Percentiles rank a stretch among this genome's conserved stretches.
Evolutionary conservation across 768 basidiomycete genomes (phyloP).

Genomic region (Astraeus odoratus): DNA sequence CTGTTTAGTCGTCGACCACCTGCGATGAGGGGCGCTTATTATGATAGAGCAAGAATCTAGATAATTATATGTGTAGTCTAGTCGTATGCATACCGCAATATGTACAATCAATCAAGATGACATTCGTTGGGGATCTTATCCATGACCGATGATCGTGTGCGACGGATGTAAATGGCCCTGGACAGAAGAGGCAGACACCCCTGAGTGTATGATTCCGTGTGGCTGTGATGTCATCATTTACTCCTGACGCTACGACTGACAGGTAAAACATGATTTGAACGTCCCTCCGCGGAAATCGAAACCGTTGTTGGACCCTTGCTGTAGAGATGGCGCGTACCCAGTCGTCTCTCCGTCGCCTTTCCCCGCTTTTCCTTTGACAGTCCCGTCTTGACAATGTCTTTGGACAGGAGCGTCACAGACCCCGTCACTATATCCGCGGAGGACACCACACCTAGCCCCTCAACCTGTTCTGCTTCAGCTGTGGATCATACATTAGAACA

Average conservation of each 20-base stretch:
- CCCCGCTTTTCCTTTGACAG: slow-evolving; percentile 7
- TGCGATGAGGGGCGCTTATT: background rate
- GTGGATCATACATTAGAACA: slow-evolving; percentile 9
- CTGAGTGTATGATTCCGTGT: too few species aligned
- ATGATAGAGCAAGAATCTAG: slow-evolving; percentile 1
- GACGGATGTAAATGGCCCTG: too few species aligned
- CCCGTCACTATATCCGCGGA: slow-evolving; percentile 31
- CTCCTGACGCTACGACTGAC: too few species aligned
- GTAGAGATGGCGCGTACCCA: slow-evolving; percentile 16
- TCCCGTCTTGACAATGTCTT: slow-evolving; percentile 15
- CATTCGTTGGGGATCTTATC: too few species aligned
- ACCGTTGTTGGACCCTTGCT: too few species aligned
- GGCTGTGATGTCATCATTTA: too few species aligned
- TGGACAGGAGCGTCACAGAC: slow-evolving; percentile 27
- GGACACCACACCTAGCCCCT: slow-evolving; percentile 20
- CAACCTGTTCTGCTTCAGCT: slow-evolving; percentile 13
- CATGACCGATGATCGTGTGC: too few species aligned
- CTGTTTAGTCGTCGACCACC: background rate
- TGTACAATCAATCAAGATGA: background rate
- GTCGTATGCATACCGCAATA: background rate
- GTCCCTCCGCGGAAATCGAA: too few species aligned
- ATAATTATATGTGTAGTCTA: background rate
- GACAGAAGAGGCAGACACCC: too few species aligned
- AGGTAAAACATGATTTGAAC: too few species aligned
- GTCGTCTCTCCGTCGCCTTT: slow-evolving; percentile 6